Conservation (phyloP, 2,329 filamentous ascomycete genomes). For the Myriosclerotinia scirpicola region DNA sequence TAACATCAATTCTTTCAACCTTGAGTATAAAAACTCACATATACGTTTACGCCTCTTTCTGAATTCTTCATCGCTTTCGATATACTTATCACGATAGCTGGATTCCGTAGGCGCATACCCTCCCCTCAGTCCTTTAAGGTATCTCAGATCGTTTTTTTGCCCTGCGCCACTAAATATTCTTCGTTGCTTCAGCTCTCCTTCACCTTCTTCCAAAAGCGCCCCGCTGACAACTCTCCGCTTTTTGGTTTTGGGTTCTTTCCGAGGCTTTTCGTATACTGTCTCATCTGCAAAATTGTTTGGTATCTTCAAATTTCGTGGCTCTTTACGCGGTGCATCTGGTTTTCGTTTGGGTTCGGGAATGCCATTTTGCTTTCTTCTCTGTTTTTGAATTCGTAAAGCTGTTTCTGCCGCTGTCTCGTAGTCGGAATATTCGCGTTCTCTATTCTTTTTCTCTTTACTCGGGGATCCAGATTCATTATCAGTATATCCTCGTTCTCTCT, state of each 20-base stretch:
- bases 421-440: background rate
- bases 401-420: slow-evolving; percentile 18
- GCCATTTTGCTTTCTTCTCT: slow-evolving; percentile 9
- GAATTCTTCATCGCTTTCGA: slow-evolving; percentile 23
- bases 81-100: slow-evolving; percentile 9
- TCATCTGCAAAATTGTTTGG: slow-evolving; percentile 30
- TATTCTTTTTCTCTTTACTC: background rate
- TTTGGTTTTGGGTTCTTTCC: slow-evolving; percentile 37
- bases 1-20: background rate
- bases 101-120: slow-evolving; percentile 21
- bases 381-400: slow-evolving; percentile 2
- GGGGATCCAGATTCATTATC: slow-evolving; percentile 21
- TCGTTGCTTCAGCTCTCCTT: slow-evolving; percentile 50
- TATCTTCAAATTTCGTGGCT: slow-evolving; percentile 3
- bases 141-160: slow-evolving; percentile 45
- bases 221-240: slow-evolving; percentile 67
- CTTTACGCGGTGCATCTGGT: slow-evolving; percentile 18
- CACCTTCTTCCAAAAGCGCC: slow-evolving; percentile 67
- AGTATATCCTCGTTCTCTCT: slow-evolving; percentile 1
- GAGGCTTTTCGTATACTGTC: slow-evolving; percentile 28
- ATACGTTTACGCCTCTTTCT: slow-evolving; percentile 57
- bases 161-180: slow-evolving; percentile 41
- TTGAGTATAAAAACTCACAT: slow-evolving; percentile 48
- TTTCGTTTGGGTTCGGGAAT: background rate
- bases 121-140: slow-evolving; percentile 46